Evolutionary conservation across 2,329 filamentous ascomycete species (phyloP).

Genomic region (Ceratocystis diversiconidia): DNA sequence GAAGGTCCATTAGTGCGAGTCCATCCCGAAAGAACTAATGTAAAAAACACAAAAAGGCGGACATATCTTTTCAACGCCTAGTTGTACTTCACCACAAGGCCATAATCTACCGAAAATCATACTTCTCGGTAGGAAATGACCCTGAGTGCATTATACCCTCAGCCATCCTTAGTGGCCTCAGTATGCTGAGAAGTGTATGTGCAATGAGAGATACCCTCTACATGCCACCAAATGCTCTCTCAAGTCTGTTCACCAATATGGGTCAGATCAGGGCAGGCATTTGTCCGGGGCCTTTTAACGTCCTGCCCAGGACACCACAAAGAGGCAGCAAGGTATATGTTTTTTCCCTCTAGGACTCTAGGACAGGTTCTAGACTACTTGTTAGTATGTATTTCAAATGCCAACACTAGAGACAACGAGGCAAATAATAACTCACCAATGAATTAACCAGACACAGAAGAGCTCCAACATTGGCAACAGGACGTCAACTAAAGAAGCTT

Average conservation of each 20-base stretch:
- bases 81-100: background rate
- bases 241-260: background rate
- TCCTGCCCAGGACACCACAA: conserved; percentile 26
- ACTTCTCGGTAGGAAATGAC: background rate
- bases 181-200: background rate
- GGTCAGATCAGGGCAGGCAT: background rate
- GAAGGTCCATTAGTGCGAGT: background rate
- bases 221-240: background rate
- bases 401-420: background rate
- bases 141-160: background rate
- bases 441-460: background rate
- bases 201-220: background rate
- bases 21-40: background rate
- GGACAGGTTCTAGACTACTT: background rate
- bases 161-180: background rate
- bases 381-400: background rate
- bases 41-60: background rate
- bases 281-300: conserved; percentile 24
- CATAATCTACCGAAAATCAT: background rate
- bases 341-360: background rate
- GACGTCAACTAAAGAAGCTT: background rate
- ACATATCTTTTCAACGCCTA: background rate
- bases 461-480: background rate
- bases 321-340: background rate
- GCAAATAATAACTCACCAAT: background rate